Base-by-base conservation (phyloP, 495 filamentous ascomycete genomes). In the Xylaria curta region DNA sequence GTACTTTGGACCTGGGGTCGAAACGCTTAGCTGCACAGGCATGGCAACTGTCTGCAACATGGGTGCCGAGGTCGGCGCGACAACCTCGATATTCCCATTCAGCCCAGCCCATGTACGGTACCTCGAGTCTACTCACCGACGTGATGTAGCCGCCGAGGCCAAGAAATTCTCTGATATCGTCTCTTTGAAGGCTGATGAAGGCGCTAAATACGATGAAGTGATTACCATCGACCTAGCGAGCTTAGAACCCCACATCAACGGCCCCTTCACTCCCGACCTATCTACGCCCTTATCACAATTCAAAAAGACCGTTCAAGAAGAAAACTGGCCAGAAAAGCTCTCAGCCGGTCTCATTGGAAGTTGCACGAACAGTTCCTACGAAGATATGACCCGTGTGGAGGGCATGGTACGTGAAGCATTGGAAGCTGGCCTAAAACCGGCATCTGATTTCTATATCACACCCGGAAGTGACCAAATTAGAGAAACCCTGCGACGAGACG, bases 281-380 rank as follows among this genome's bases (percentile, higher is more conserved):
- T 97, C 96, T 2, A 97, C 94, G 0, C 96, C 96, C 4, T 80
- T 99, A 42, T 97, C 95, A 38, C 83, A 90, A 75, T 99, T 99
- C 79, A 91, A 92, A 74, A 87, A 94, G 59, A 91, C 91, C 1
- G 94, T 97, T 7, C 86, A 91, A 78, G 86, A 91, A 77, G 92
- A 98, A 80, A 82, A 92, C 42, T 99, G 96, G 96, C 96, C 96
- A 8, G 89, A 92, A 78, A 92, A 90, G 56, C 91, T 99, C 71
- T 94, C 93, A 8, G 95, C 96, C 9, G 94, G 95, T 69, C 87
- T 99, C 36, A 99, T 99, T 76, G 96, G 96, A 56, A 97, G 94
- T 84, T 99, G 96, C 84, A 99, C 96, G 17, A 99, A 99, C 86
- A 97, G 93, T 81, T 98, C 96, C 4, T 99, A 97, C 80, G 90